Conservation (phyloP, 768 basidiomycete species). For the Termitomyces titanicus region DNA sequence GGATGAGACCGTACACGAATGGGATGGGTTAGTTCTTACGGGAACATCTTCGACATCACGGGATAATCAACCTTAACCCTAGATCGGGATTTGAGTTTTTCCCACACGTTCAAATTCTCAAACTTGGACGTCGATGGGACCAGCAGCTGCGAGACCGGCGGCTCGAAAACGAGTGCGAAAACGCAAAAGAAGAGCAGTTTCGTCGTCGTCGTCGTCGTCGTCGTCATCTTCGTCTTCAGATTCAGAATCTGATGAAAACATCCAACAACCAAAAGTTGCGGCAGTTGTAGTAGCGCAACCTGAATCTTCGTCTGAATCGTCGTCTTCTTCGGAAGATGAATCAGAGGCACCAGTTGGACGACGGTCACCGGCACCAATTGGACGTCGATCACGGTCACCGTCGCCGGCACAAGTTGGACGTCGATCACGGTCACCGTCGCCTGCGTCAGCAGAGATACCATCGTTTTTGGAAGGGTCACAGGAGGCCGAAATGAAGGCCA, state of each 20-base stretch:
- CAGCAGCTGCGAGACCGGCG: conserved; percentile 27
- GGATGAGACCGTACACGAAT: too few relatives aligned
- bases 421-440: conserved; percentile 40
- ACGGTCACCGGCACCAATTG: not conserved
- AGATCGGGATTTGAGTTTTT: not conserved
- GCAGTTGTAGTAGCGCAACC: conserved; percentile 1
- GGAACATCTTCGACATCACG: too few relatives aligned
- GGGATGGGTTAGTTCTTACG: too few relatives aligned
- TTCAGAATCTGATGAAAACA: conserved; percentile 9
- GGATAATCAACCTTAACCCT: conserved; percentile 1
- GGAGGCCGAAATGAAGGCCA: conserved; percentile 45
- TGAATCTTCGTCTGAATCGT: conserved; percentile 26
- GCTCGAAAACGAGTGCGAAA: conserved; percentile 49
- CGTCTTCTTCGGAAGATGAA: conserved; percentile 16
- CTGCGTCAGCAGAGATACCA: conserved; percentile 45
- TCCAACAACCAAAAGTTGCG: conserved; percentile 9
- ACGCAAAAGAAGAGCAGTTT: conserved; percentile 48
- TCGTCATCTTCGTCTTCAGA: conserved; percentile 35
- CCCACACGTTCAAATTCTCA: not conserved
- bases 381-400: conserved; percentile 35
- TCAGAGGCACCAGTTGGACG: conserved; percentile 5
- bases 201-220: conserved; percentile 39
- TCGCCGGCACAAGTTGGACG: conserved; percentile 13
- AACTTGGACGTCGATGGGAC: conserved; percentile 6
- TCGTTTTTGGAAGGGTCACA: conserved; percentile 46